Evolutionary conservation across 176 grass and related monocot genomes (phyloP).

Genomic region (Eleusine indica): DNA sequence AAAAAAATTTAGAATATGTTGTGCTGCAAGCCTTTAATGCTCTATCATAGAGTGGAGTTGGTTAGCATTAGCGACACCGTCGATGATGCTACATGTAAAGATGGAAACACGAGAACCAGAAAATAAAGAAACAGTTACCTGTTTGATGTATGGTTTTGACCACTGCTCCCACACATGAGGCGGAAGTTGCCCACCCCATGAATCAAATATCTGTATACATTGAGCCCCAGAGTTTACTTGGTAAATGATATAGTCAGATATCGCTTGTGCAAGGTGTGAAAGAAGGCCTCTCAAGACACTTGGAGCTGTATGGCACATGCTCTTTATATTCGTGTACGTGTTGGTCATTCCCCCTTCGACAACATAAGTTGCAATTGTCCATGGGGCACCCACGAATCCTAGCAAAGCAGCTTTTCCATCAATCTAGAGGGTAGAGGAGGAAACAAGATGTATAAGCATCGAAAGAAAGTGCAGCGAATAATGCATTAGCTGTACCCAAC

Average conservation of each 20-base stretch:
- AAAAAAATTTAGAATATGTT: conserved; percentile 17
- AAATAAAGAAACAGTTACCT: conserved; percentile 58
- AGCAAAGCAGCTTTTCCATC: conserved; percentile 79
- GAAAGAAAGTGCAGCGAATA: conserved; percentile 11
- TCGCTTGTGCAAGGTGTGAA: conserved; percentile 76
- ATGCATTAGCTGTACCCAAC: conserved; percentile 4
- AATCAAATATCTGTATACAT: conserved; percentile 99
- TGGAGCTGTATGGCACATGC: conserved; percentile 90
- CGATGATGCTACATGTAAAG: conserved; percentile 8
- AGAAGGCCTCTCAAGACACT: conserved; percentile 84
- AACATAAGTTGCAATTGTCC: conserved; percentile 98
- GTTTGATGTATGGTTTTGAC: conserved; percentile 97
- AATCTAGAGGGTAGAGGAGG: conserved; percentile 59
- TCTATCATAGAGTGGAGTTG: conserved; percentile 12
- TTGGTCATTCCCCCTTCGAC: conserved; percentile 91
- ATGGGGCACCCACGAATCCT: conserved; percentile 97
- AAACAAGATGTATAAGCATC: conserved; percentile 37
- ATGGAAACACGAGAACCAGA: conserved; percentile 23
- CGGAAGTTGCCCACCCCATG: conserved; percentile 97
- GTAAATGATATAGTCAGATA: conserved; percentile 93
- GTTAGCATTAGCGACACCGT: not conserved
- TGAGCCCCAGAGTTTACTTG: conserved; percentile 96
- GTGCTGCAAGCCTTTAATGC: not conserved
- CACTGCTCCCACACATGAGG: conserved; percentile 97
- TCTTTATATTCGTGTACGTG: conserved; percentile 90